These are phyloP conservation scores for Linum tenue DNA, from an alignment of 345 rosid genomes.

Conservation along the genomic window DNA sequence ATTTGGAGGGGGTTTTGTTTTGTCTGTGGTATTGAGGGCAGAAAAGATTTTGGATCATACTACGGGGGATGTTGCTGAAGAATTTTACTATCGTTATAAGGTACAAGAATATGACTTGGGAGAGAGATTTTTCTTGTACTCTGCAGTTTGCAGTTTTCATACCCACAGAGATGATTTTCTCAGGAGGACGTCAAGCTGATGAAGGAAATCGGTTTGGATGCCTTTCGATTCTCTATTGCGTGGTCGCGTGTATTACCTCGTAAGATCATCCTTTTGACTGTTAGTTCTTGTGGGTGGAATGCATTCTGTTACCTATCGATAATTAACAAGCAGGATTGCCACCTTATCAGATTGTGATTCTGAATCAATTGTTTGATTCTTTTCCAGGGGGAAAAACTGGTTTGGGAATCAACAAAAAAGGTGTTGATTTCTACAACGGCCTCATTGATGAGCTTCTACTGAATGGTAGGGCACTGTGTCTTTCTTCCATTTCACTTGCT, in stretches of 20 bases:
- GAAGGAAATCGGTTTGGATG: conserved; percentile 2
- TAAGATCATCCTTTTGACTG: neutral
- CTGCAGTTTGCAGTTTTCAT: neutral
- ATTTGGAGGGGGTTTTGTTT: neutral
- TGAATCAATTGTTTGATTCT: too few species aligned
- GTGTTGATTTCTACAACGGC: conserved; percentile 1
- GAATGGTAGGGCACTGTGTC: neutral
- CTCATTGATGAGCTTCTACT: neutral
- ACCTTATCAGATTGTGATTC: too few species aligned
- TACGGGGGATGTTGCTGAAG: neutral
- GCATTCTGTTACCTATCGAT: too few species aligned
- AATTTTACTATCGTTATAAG: neutral
- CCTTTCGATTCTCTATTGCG: neutral
- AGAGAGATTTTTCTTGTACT: neutral
- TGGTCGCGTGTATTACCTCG: conserved; percentile 1
- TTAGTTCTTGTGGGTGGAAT: neutral
- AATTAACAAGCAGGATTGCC: too few species aligned
- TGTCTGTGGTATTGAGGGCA: neutral
- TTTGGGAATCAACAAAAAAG: neutral
- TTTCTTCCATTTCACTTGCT: neutral
- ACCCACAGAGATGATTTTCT: neutral
- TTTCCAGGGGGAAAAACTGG: neutral
- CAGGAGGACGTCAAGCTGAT: conserved; percentile 3
- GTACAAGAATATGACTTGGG: neutral
- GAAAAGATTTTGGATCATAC: neutral